Evolutionary conservation across 2,329 filamentous ascomycete genomes (phyloP).

Genomic region (Macrophomina tecta): DNA sequence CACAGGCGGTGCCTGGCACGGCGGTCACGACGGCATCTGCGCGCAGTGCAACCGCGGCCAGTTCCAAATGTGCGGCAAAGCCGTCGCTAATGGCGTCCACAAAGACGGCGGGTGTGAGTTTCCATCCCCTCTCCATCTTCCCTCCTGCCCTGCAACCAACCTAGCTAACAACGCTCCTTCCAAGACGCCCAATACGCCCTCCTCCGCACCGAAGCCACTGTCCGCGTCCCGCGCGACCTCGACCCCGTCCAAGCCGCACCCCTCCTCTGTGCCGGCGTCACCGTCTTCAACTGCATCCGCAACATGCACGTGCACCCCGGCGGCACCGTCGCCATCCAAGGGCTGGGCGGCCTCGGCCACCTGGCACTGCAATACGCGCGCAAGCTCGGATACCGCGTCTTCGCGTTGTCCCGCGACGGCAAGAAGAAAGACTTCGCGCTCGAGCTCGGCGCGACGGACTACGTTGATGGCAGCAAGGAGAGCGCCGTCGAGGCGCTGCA

Average conservation of each 20-base stretch:
- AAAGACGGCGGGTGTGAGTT: constrained; percentile 68
- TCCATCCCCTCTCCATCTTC: not conserved
- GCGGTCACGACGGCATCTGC: constrained; percentile 68
- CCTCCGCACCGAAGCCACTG: constrained; percentile 65
- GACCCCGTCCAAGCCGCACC: constrained; percentile 54
- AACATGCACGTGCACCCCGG: constrained; percentile 55
- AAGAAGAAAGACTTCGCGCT: constrained; percentile 61
- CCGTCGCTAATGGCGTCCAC: constrained; percentile 68
- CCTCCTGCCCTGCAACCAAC: not conserved
- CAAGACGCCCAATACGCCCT: constrained; percentile 65
- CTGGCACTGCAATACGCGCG: constrained; percentile 60
- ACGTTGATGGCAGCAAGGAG: constrained; percentile 59
- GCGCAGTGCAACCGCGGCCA: constrained; percentile 66
- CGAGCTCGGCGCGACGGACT: constrained; percentile 63
- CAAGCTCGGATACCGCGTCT: constrained; percentile 59
- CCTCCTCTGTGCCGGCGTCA: constrained; percentile 57
- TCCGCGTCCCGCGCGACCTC: constrained; percentile 54
- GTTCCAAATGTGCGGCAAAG: constrained; percentile 72
- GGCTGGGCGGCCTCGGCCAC: constrained; percentile 60
- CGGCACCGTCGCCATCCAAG: constrained; percentile 58
- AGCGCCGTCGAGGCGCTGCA: constrained; percentile 58
- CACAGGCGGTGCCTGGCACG: constrained; percentile 62
- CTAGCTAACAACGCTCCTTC: constrained; percentile 13
- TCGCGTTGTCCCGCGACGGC: constrained; percentile 56
- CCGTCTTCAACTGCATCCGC: constrained; percentile 59